phyloP scores from a whole-genome alignment of 2,329 filamentous ascomycete species.

The Canariomyces notabilis region DNA sequence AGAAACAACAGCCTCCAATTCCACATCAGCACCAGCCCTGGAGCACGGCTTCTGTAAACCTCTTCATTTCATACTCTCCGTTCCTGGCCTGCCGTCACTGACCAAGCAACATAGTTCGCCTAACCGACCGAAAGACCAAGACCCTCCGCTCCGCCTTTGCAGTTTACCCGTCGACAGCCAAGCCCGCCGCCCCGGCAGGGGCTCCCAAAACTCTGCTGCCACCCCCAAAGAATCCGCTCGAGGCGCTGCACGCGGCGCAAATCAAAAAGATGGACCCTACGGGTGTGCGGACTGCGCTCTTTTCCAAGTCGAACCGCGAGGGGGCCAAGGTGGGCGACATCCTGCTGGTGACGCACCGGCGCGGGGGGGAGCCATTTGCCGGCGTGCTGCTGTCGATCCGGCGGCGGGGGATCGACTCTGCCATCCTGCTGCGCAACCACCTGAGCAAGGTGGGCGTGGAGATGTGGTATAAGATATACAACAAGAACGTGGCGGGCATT shows the following conservation, averaged over 20 bases:
- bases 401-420: conserved; percentile 80
- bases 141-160: conserved; percentile 43
- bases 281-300: conserved; percentile 75
- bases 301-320: conserved; percentile 63
- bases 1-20: conserved; percentile 19
- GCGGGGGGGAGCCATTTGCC: conserved; percentile 78
- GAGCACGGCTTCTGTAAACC: conserved; percentile 26
- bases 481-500: conserved; percentile 80
- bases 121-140: conserved; percentile 29
- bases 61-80: not conserved
- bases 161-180: conserved; percentile 36
- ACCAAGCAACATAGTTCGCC: conserved; percentile 22
- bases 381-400: conserved; percentile 86
- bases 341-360: conserved; percentile 76
- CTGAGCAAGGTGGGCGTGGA: conserved; percentile 84
- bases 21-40: conserved; percentile 24
- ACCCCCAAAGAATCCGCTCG: conserved; percentile 52
- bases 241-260: conserved; percentile 61
- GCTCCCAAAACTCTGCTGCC: conserved; percentile 13
- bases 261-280: conserved; percentile 75
- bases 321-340: conserved; percentile 83
- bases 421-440: conserved; percentile 79
- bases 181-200: conserved; percentile 1
- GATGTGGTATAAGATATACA: conserved; percentile 97
- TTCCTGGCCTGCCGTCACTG: conserved; percentile 4